Evolutionary conservation across 2,329 filamentous ascomycete genomes (phyloP), one percentile per base, ranked within the genome.

Genomic region (Macrophomina phaseolina): DNA sequence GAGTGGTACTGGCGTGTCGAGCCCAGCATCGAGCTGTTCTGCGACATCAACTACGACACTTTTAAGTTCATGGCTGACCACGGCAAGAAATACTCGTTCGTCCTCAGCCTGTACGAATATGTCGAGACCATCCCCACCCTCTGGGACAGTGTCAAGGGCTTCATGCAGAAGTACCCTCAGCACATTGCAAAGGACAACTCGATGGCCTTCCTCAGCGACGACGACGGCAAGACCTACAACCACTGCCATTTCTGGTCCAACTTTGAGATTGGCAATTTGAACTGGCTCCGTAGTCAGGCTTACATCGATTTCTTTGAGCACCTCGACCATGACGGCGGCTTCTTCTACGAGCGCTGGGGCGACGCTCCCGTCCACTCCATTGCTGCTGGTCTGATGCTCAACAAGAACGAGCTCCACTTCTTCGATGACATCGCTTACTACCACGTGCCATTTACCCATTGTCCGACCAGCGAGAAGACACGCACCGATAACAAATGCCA

Each of bases 1-100:
- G 95, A 99, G 77, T 99, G 93, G 88, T 99, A 99, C 87, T 99
- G 95, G 95, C 92, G 96, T 72, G 95, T 99, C 14, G 95, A 99
- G 85, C 95, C 95, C 73, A 95, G 92, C 81, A 89, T 99, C 77
- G 92, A 98, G 84, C 90, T 99, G 69, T 97, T 89, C 86, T 99
- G 95, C 82, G 95, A 99, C 77, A 87, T 99, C 75, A 87, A 93
- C 80, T 97, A 97, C 80, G 95, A 99, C 76, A 92, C 95, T 7
- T 99, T 99, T 89, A 92, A 92, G 70, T 93, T 89, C 83, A 97
- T 99, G 93, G 90, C 91, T 73, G 94, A 98, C 77, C 89, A 97
- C 81, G 90, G 91, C 79, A 99, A 98, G 84, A 98, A 97, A 83
- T 99, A 99, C 87, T 94, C 92, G 78, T 99, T 99, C 77, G 92